Base-by-base conservation (phyloP, 2,329 filamentous ascomycete species). In the Penicillium verrucosum region DNA sequence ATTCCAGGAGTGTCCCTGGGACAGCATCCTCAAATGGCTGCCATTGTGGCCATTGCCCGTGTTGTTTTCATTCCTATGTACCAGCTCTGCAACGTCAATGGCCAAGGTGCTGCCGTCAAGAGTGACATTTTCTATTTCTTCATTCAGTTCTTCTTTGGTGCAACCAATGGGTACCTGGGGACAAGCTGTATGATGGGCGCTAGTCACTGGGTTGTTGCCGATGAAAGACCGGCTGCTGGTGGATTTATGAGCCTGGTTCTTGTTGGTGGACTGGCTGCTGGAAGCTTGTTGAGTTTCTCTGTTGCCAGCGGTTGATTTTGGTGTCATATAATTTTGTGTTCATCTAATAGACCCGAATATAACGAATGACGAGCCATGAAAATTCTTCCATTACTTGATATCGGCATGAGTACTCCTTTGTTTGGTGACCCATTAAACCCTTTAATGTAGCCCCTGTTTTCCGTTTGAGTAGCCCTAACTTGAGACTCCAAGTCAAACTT, bases 221-320 rank as follows among this genome's bases (percentile, higher is more conserved):
- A 87, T 10, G 93, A 99, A 78, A 82, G 89, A 34, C 92, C 96
- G 77, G 92, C 91, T 6, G 87, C 92, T 0, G 94, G 93, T 45
- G 91, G 89, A 1, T 97, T 97, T 72, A 97, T 99, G 94, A 89
- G 89, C 4, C 74, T 97, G 61, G 91, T 88, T 72, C 83, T 97
- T n/a, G 90, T 97, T 18, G 85, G 84, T 5, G 94, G 94, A 0
- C 76, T 97, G 74, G 85, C 91, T 2, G 81, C 82, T 25, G 94
- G 94, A n/a, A 97, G 93, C 75, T 74, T 97, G 66, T 73, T 95
- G 71, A 97, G 92, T 72, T 99, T 97, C 74, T 81, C 86, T 10
- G 85, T 85, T 60, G 82, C 87, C 0, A 78, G 63, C 37, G 62
- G 50, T 49, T 49, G 43, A 54, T 44, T 45, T 27, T 21, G 14